phyloP scores from a whole-genome alignment of 305 asterid genomes.

The Fraxinus latifolia region DNA sequence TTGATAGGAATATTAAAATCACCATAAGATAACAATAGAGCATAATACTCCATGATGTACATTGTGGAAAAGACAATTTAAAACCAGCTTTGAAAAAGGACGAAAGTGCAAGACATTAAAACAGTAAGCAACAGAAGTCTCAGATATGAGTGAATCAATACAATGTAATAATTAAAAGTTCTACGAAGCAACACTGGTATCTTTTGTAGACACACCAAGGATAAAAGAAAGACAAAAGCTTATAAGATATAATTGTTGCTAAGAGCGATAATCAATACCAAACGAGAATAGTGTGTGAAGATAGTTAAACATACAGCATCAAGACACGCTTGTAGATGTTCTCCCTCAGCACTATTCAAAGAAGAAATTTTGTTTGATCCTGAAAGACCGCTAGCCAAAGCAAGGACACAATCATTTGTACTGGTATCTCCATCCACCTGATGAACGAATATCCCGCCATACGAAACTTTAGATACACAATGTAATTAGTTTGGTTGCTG shows the following conservation, averaged over 20 bases:
- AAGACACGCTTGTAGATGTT: slow-evolving; percentile 82
- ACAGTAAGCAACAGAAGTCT: background rate
- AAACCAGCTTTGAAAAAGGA: slow-evolving; percentile 12
- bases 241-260: slow-evolving; percentile 3
- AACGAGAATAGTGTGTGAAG: slow-evolving; percentile 12
- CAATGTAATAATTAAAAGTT: background rate
- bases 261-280: slow-evolving; percentile 1
- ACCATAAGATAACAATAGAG: background rate
- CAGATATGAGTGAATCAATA: background rate
- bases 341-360: slow-evolving; percentile 59
- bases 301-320: slow-evolving; percentile 65
- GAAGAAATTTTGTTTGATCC: slow-evolving; percentile 73
- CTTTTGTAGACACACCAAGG: background rate
- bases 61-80: background rate
- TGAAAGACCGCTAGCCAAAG: slow-evolving; percentile 96
- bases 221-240: background rate
- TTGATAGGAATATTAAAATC: background rate
- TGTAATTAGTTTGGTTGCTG: background rate
- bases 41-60: background rate
- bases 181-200: background rate
- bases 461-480: slow-evolving; percentile 11
- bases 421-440: slow-evolving; percentile 99
- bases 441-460: slow-evolving; percentile 23
- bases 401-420: slow-evolving; percentile 94
- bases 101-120: background rate